phyloP scores from a whole-genome alignment of 768 basidiomycete genomes.

The Lactarius deliciosus region DNA sequence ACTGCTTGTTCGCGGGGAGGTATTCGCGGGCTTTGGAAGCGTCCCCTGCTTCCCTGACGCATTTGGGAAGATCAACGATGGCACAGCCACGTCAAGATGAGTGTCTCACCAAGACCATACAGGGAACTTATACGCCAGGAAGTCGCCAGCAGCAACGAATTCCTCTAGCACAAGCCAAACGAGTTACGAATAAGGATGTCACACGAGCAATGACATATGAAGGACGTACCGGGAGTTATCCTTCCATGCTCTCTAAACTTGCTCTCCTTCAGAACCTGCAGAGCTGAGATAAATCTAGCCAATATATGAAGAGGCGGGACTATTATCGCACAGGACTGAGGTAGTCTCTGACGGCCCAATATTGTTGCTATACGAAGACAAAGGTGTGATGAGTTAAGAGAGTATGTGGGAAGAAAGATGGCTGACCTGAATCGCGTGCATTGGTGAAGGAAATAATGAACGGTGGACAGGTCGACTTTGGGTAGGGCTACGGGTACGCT shows the following conservation, averaged over 20 bases:
- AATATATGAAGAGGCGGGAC: slow-evolving; percentile 31
- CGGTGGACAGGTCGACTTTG: background rate
- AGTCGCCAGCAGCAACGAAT: slow-evolving; percentile 97
- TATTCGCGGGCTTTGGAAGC: slow-evolving; percentile 83
- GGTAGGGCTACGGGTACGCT: slow-evolving; percentile 22
- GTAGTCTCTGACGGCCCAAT: slow-evolving; percentile 92
- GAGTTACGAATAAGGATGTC: slow-evolving; percentile 26
- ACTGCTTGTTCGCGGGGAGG: slow-evolving; percentile 95
- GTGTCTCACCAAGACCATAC: slow-evolving; percentile 89
- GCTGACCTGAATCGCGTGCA: slow-evolving; percentile 52
- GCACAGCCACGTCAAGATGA: slow-evolving; percentile 12
- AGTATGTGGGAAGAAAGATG: background rate
- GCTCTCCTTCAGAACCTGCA: slow-evolving; percentile 91
- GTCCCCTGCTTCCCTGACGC: slow-evolving; percentile 87
- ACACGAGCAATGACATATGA: slow-evolving; percentile 19
- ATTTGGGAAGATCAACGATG: slow-evolving; percentile 15
- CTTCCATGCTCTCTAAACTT: slow-evolving; percentile 99
- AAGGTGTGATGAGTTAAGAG: background rate
- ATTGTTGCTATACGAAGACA: slow-evolving; percentile 62
- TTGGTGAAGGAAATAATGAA: slow-evolving; percentile 31
- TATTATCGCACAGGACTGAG: slow-evolving; percentile 72
- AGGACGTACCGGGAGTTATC: slow-evolving; percentile 80
- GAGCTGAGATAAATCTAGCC: slow-evolving; percentile 35
- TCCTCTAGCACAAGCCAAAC: slow-evolving; percentile 65
- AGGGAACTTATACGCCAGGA: slow-evolving; percentile 96